Evolutionary conservation across 2,329 filamentous ascomycete genomes (phyloP), one percentile per base, ranked within the genome.

Genomic region (Gremmenia infestans): DNA sequence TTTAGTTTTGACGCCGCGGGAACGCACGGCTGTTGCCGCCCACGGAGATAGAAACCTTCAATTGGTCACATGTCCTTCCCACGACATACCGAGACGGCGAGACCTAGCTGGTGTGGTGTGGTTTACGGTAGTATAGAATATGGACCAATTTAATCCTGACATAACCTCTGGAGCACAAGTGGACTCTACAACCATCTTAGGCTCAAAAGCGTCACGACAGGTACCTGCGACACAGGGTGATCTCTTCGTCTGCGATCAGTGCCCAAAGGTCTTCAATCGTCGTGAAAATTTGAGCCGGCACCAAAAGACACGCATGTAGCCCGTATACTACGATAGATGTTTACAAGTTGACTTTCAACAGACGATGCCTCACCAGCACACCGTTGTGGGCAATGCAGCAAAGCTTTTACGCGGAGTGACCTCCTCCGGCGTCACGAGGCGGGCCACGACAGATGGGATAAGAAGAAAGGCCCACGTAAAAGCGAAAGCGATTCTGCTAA

Each of bases 261-360:
- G 62, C 40, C 42, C 57, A 6, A 65, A 61, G 48, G 35, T 46
- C 2, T 65, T 65, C 49, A 65, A 59, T 52, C 52, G 63, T n/a
- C 54, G 63, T n/a, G 63, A 65, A 28, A 65, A 65, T 50, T 45
- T 65, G 23, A 64, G 60, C 53, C 61, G 63, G 2, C 63, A 65
- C 59, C 45, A 61, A 36, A 65, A 63, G 53, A 61, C 62, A 28
- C 61, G 61, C 63, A 58, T 15, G 58, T 57, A 45, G 32, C 15
- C 17, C 25, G 25, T 35, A n/a, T 45, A 23, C 39, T 8, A 7
- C 25, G 14, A 4, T 6, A 5, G 2, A 2, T n/a, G 9, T 23
- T 5, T 9, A 47, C 14, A 42, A 25, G 25, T 15, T 45, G 39
- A 28, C 19, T 28, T 49, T 52, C 56, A 28, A 59, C 40, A 64